Base-by-base conservation (phyloP, 2,329 filamentous ascomycete genomes). In the Colletotrichum gigasporum region DNA sequence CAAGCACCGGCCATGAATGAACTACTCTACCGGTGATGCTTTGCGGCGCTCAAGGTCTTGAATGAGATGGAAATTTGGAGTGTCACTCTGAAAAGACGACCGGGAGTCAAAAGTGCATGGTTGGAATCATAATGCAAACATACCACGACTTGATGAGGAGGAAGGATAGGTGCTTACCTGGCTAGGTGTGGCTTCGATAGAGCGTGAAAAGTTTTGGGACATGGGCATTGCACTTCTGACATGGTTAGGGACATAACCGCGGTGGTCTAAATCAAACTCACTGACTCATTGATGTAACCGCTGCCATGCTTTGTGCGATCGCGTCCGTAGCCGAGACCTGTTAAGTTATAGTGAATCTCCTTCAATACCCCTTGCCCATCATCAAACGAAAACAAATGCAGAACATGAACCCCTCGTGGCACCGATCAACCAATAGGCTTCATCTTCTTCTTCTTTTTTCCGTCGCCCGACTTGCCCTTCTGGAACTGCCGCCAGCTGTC, bases 401-500 rank as follows among this genome's bases (percentile, higher is more conserved):
- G 22, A 41, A 41, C 37, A 10, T 6, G 26, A 18, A 34, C 47
- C 5, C 10, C 8, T 16, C 30, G 3, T 5, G 1, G 41, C 20
- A 24, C 5, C 20, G 8, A 12, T 81, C 72, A 88, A 32, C 85
- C 86, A 62, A 89, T 87, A 1, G 85, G 85, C 82, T 89, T 89
- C 55, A 87, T 79, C 82, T 93, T 92, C 80, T 89, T 90, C 78
- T 85, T 85, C 39, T 78, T 79, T 69, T 75, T 72, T 14, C 75
- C 76, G 16, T 76, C 80, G 42, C 81, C 82, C 18, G 81, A 83
- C 78, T 85, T 89, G 66, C 86, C 87, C 80, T 96, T 96, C 76
- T 96, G 90, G 73, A 97, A 99, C 69, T 94, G 88, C 61, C 96
- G 87, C 96, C 96, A 99, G 77, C 91, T 97, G 69, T 90, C 92